Base-by-base conservation (phyloP, 805 yeast genomes). In the Ogataea populi-albae region DNA sequence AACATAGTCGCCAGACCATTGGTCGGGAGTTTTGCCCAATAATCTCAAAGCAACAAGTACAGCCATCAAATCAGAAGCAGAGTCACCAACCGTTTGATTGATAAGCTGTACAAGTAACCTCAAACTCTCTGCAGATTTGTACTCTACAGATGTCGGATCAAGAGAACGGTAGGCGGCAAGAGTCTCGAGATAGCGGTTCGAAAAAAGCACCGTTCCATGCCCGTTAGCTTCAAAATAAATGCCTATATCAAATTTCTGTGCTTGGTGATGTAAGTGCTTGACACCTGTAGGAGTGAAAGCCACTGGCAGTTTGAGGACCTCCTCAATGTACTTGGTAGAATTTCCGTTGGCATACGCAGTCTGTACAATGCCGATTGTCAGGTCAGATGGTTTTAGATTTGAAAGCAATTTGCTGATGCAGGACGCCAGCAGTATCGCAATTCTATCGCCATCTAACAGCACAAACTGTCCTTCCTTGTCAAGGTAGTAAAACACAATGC, bases 11-110 rank as follows among this genome's bases (percentile, higher is more conserved):
- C 62, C 48, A 55, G 84, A 77, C 98, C 98, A 93, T 26, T 73
- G 72, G 3, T 55, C 57, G 2, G 95, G 86, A 3, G 74, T 52
- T 16, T 46, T 49, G 7, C 40, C 37, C 10, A 45, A 31, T 65
- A 81, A 66, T 6, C 70, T 54, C 49, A 83, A 68, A 6, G 88
- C 78, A 2, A 79, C 71, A 36, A 89, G 62, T 1, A 93, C 89
- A 4, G 84, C 77, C 39, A 93, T 64, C 60, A 93, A 66, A 59
- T 93, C 98, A n/a, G 95, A 78, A 34, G 93, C 81, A 8, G 98
- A 95, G 59, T 93, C 98, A 20, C 98, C 98, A n/a, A 93, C 98
- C 2, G 98, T 83, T 61, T 93, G 98, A 61, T 93, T 93, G 57
- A 93, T 86, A 45, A 93, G 66, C 38, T 77, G 72, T 21, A 83